phyloP scores from a whole-genome alignment of 495 filamentous ascomycete species.

The Penicillium riverlandense region DNA sequence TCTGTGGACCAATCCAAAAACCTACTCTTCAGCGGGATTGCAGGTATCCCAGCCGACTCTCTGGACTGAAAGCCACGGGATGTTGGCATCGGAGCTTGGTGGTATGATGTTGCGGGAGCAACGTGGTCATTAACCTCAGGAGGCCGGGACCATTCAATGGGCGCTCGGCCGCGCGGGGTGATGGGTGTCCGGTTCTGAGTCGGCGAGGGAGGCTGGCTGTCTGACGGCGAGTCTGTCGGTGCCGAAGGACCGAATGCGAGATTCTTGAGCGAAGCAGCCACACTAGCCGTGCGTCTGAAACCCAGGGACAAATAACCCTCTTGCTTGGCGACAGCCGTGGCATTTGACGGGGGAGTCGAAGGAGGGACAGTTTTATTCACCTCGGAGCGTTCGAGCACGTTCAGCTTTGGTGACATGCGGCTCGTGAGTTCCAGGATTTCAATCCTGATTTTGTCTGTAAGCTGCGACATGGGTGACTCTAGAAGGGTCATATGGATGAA shows the following conservation, averaged over 20 bases:
- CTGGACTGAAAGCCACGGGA: constrained; percentile 64
- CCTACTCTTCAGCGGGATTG: constrained; percentile 67
- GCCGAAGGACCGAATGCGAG: constrained; percentile 50
- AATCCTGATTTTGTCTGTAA: constrained; percentile 66
- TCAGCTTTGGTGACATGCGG: constrained; percentile 42
- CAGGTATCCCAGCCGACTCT: constrained; percentile 44
- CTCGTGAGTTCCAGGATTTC: constrained; percentile 60
- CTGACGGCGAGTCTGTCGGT: constrained; percentile 19
- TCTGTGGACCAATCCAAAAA: constrained; percentile 96
- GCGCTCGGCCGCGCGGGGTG: constrained; percentile 50
- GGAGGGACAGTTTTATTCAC: constrained; percentile 36
- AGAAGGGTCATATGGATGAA: constrained; percentile 71
- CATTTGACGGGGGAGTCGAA: constrained; percentile 41
- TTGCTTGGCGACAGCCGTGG: constrained; percentile 37
- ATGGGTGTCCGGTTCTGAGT: constrained; percentile 35
- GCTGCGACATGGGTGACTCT: constrained; percentile 62
- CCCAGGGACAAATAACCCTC: constrained; percentile 62
- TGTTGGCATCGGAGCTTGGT: constrained; percentile 66
- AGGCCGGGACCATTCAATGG: constrained; percentile 64
- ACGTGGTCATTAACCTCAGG: constrained; percentile 73
- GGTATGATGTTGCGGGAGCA: constrained; percentile 61
- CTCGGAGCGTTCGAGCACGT: constrained; percentile 30
- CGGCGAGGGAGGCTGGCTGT: constrained; percentile 23
- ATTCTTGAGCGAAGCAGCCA: constrained; percentile 64
- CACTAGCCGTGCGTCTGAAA: constrained; percentile 61